Conservation (phyloP, 257 asterid species). For the Solanum clarkiae region DNA sequence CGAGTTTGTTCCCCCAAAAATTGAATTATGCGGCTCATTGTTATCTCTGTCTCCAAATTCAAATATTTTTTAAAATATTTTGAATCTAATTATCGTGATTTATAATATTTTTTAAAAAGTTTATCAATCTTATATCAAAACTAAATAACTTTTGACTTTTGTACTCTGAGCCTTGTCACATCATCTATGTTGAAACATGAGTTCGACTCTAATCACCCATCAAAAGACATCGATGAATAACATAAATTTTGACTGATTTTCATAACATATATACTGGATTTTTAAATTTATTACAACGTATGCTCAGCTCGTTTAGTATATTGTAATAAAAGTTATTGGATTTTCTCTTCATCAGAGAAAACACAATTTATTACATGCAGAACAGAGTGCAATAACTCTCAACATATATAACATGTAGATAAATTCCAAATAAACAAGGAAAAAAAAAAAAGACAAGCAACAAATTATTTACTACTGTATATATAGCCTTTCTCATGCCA, state of each 20-base stretch:
- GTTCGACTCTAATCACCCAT: not conserved
- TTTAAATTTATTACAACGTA: not conserved
- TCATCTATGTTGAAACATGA: not conserved
- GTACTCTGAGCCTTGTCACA: too few relatives aligned
- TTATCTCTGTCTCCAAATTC: not conserved
- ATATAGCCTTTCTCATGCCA: not conserved
- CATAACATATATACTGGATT: not conserved
- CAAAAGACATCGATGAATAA: not conserved
- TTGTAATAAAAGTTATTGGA: not conserved
- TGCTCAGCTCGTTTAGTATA: not conserved
- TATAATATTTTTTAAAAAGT: not conserved
- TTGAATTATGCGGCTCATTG: not conserved
- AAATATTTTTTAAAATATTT: too few relatives aligned
- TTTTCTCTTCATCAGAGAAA: not conserved
- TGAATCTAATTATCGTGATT: too few relatives aligned
- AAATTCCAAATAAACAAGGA: not conserved
- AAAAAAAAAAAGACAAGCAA: not conserved
- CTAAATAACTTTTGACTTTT: not conserved
- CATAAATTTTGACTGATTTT: not conserved
- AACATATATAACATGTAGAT: not conserved
- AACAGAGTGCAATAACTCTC: not conserved
- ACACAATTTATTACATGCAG: not conserved
- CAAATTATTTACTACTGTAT: not conserved
- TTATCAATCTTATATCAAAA: not conserved
- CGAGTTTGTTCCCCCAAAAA: not conserved